Evolutionary conservation across 257 asterid species (phyloP).

Genomic region (Vinca minor): DNA sequence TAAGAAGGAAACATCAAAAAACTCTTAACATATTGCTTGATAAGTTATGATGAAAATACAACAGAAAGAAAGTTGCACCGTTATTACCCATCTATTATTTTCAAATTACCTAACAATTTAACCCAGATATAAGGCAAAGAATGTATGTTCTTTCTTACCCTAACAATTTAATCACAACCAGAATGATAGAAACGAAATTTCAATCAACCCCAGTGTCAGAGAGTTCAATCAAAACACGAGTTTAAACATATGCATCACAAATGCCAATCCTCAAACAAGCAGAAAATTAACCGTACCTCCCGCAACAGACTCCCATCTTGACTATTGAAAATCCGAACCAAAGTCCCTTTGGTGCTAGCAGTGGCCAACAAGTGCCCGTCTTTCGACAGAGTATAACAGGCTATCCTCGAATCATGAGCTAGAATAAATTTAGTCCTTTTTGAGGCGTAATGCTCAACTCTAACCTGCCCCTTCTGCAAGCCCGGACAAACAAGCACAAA

Average conservation of each 20-base stretch:
- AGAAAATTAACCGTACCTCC: conserved; percentile 47
- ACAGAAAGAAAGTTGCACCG: neutral
- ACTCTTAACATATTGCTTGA: too few species aligned
- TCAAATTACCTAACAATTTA: neutral
- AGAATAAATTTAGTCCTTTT: conserved; percentile 68
- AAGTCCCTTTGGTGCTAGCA: conserved; percentile 80
- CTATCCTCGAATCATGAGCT: conserved; percentile 82
- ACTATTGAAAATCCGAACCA: conserved; percentile 66
- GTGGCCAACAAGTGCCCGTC: conserved; percentile 84
- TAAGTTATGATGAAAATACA: neutral
- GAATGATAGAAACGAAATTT: neutral
- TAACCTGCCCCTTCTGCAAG: conserved; percentile 79
- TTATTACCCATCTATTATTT: neutral
- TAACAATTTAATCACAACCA: neutral
- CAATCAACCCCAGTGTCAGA: neutral
- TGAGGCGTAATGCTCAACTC: conserved; percentile 74
- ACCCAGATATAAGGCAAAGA: neutral
- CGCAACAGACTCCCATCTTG: conserved; percentile 72
- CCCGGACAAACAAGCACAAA: conserved; percentile 83
- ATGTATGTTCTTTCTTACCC: too few species aligned
- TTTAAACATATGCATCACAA: neutral
- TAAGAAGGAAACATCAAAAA: too few species aligned
- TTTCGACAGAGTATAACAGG: conserved; percentile 66
- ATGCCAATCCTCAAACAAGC: neutral
- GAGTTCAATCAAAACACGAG: neutral